These are phyloP conservation scores for Thielaviopsis ethacetica DNA, from an alignment of 2,329 filamentous ascomycete genomes.

Conservation along the genomic window DNA sequence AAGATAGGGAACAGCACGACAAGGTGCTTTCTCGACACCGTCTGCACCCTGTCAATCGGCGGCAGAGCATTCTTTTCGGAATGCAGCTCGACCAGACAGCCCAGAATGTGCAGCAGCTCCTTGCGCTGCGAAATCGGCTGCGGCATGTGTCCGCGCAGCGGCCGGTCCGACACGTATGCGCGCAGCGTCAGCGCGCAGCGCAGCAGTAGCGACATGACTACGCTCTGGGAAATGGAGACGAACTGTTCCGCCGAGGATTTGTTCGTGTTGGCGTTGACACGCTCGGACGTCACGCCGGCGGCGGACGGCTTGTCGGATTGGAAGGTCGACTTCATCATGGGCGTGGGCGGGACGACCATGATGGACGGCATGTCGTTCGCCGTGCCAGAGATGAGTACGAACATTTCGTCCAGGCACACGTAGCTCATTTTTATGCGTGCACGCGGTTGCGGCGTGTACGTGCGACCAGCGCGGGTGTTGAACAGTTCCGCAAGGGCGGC, in stretches of 20 bases:
- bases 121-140: slow-evolving; percentile 66
- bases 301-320: slow-evolving; percentile 10
- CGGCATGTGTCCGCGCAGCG: slow-evolving; percentile 74
- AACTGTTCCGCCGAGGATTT: slow-evolving; percentile 21
- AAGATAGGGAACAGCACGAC: slow-evolving; percentile 67
- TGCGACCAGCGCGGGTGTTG: slow-evolving; percentile 51
- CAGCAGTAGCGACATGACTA: slow-evolving; percentile 67
- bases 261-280: neutral
- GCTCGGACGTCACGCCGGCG: slow-evolving; percentile 15
- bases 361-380: slow-evolving; percentile 24
- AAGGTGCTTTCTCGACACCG: slow-evolving; percentile 55
- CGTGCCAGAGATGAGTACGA: slow-evolving; percentile 45
- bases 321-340: slow-evolving; percentile 17
- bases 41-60: slow-evolving; percentile 32
- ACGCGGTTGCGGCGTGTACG: slow-evolving; percentile 48
- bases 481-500: slow-evolving; percentile 33
- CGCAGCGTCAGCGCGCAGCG: slow-evolving; percentile 68
- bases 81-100: slow-evolving; percentile 46
- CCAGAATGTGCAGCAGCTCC: slow-evolving; percentile 60
- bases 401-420: slow-evolving; percentile 64
- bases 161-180: slow-evolving; percentile 79
- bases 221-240: slow-evolving; percentile 53
- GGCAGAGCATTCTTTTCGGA: slow-evolving; percentile 58
- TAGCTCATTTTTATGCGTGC: slow-evolving; percentile 60
- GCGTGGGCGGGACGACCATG: slow-evolving; percentile 28